Percentiles rank a stretch among this genome's conserved stretches.
phyloP scores from a whole-genome alignment of 2,329 filamentous ascomycete genomes.

The Claviceps purpurea region DNA sequence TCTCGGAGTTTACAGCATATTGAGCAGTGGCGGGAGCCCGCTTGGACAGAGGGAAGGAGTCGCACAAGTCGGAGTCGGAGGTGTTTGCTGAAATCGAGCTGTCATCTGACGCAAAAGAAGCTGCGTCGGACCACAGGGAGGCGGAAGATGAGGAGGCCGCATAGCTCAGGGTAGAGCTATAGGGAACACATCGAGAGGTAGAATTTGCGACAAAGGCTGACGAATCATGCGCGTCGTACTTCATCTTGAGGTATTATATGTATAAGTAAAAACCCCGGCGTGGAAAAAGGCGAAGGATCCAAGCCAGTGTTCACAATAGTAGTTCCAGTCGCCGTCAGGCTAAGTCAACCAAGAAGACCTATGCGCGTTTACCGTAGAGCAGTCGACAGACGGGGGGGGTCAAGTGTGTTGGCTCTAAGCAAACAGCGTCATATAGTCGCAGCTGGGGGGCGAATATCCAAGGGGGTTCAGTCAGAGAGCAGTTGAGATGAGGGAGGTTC shows the following conservation, averaged over 20 bases:
- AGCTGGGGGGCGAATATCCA: conserved; percentile 25
- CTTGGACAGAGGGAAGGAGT: conserved; percentile 26
- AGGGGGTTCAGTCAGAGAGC: conserved; percentile 20
- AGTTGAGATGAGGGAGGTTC: conserved; percentile 28
- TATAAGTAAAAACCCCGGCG: conserved; percentile 14
- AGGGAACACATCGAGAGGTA: conserved; percentile 38
- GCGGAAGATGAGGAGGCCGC: conserved; percentile 64
- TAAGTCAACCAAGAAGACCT: conserved; percentile 36
- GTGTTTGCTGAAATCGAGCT: conserved; percentile 50
- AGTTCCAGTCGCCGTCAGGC: conserved; percentile 42
- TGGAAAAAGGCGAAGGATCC: conserved; percentile 11
- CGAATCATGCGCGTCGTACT: conserved; percentile 38
- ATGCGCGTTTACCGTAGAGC: conserved; percentile 17
- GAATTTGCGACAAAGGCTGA: conserved; percentile 33
- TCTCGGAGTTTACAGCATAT: conserved; percentile 9
- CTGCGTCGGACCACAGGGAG: conserved; percentile 65
- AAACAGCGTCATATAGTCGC: conserved; percentile 21
- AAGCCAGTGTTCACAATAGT: conserved; percentile 16
- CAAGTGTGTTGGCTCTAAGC: conserved; percentile 23
- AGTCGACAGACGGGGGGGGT: conserved; percentile 18
- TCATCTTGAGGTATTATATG: conserved; percentile 39
- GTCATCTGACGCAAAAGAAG: conserved; percentile 56
- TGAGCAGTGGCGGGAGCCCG: conserved; percentile 11
- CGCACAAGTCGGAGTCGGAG: conserved; percentile 38
- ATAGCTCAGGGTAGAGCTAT: conserved; percentile 57